Base-by-base conservation (phyloP, 139 green algal genomes). In the Eudorina sp. region DNA sequence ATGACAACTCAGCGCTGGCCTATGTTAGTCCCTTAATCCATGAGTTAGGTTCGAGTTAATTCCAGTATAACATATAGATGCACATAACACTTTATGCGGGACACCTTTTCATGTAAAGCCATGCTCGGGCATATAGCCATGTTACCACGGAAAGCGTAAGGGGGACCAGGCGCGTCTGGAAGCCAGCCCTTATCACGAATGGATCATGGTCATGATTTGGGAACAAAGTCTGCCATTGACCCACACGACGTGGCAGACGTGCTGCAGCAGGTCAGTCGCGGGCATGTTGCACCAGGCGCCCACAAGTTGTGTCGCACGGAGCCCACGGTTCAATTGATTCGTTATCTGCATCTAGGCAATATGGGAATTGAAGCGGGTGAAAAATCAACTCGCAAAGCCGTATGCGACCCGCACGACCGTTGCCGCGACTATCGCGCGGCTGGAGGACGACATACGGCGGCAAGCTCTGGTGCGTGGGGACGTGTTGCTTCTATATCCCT, bases 341-440 rank as follows among this genome's bases (percentile, higher is more conserved):
- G n/a, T n/a, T 34, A 14, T 60, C n/a, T 34, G n/a, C n/a, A 40
- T 48, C 43, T 69, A 94, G 92, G 83, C 92, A 5, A 60, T 94
- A 29, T 27, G n/a, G 21, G 88, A 92, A 72, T 58, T 94, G 7
- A 86, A 93, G 70, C 70, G 79, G 7, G 82, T 94, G 0, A 88
- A 91, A 34, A 79, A 84, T 45, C 81, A 92, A 66, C 86, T 94
- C 4, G 34, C 75, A 0, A 90, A 92, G 36, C 89, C 88, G 5
- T 92, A 90, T 78, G 76, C 83, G 8, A 86, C 80, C 5, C 89
- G 85, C n/a, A 46, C 62, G 0, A 89, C 48, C 13, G 80, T 93
- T 3, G 83, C 85, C 5, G 80, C 91, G 4, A 89, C 58, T 40
- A 91, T 90, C 5, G 62, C 86, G 6, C 75, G 74, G 72, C 51